Evolutionary conservation across 1,284 basidiomycete species (phyloP).

Genomic region (Heliocybe sulcata): DNA sequence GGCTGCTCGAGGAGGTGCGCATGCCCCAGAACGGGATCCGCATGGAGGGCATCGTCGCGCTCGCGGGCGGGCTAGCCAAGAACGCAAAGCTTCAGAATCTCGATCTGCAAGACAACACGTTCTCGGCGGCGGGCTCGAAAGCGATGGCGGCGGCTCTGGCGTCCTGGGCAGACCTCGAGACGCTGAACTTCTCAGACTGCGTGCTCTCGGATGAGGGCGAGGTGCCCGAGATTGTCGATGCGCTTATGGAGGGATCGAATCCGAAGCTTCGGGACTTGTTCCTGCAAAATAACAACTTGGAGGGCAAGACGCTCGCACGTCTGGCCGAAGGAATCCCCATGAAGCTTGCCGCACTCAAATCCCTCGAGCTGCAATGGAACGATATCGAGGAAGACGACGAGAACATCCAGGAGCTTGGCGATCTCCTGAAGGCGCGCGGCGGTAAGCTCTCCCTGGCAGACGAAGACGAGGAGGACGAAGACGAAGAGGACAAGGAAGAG

Average conservation of each 20-base stretch:
- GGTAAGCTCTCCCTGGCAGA: slow-evolving; percentile 52
- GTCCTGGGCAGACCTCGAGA: slow-evolving; percentile 66
- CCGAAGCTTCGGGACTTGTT: slow-evolving; percentile 69
- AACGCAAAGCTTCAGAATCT: slow-evolving; percentile 70
- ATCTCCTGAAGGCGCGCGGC: slow-evolving; percentile 64
- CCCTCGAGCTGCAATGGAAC: slow-evolving; percentile 85
- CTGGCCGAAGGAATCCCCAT: slow-evolving; percentile 61
- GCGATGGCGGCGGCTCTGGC: slow-evolving; percentile 71
- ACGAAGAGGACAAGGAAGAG: slow-evolving; percentile 63
- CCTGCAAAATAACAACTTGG: slow-evolving; percentile 89
- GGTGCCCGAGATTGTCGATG: slow-evolving; percentile 56
- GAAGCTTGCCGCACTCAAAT: slow-evolving; percentile 50
- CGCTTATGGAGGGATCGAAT: slow-evolving; percentile 68
- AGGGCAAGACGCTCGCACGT: slow-evolving; percentile 59
- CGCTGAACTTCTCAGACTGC: slow-evolving; percentile 90
- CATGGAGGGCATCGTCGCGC: slow-evolving; percentile 85
- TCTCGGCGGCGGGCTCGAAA: slow-evolving; percentile 68
- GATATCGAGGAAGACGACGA: slow-evolving; percentile 80
- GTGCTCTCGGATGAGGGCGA: slow-evolving; percentile 70
- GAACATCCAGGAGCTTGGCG: slow-evolving; percentile 55
- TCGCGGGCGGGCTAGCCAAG: slow-evolving; percentile 71
- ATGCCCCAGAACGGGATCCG: slow-evolving; percentile 98
- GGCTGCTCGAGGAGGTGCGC: slow-evolving; percentile 75
- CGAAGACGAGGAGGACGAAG: slow-evolving; percentile 78
- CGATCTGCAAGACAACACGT: slow-evolving; percentile 96